Evolutionary conservation across 495 filamentous ascomycete species (phyloP).

Genomic region (Baudoinia panamericana): DNA sequence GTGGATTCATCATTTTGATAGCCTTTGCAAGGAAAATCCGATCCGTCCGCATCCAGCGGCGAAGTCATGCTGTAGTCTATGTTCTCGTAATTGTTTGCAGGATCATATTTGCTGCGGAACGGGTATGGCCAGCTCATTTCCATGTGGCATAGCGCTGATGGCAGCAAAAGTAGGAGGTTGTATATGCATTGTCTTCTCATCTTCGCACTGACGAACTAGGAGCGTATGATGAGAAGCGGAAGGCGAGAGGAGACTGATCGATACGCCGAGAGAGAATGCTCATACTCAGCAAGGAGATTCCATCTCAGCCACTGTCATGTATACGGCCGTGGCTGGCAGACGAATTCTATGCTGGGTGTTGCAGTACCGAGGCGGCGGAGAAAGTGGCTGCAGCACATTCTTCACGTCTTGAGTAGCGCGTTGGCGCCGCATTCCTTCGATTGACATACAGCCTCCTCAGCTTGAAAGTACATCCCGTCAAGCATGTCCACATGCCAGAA

Average conservation of each 20-base stretch:
- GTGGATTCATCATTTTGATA: slow-evolving; percentile 40
- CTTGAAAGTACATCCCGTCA: background rate
- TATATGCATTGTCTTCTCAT: too few species aligned
- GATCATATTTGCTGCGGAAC: slow-evolving; percentile 41
- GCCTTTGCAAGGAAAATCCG: slow-evolving; percentile 56
- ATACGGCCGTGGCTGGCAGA: background rate
- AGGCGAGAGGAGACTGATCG: background rate
- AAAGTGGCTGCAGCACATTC: slow-evolving; percentile 12
- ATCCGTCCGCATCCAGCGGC: slow-evolving; percentile 37
- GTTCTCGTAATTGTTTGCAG: slow-evolving; percentile 29
- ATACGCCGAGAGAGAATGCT: slow-evolving; percentile 3
- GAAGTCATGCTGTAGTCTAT: slow-evolving; percentile 41
- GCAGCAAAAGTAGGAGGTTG: slow-evolving; percentile 8
- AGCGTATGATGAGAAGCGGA: too few species aligned
- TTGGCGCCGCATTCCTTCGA: slow-evolving; percentile 3
- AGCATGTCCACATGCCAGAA: too few species aligned
- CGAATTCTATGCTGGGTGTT: background rate
- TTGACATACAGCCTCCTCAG: too few species aligned
- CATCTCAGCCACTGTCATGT: slow-evolving; percentile 3
- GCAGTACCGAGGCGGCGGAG: background rate
- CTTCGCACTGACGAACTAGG: too few species aligned
- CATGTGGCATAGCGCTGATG: slow-evolving; percentile 38
- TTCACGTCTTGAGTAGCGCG: background rate
- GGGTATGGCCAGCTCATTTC: slow-evolving; percentile 44
- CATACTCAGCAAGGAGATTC: slow-evolving; percentile 8